Conservation (phyloP, 495 filamentous ascomycete species). For the Bryoglossum gracile region DNA sequence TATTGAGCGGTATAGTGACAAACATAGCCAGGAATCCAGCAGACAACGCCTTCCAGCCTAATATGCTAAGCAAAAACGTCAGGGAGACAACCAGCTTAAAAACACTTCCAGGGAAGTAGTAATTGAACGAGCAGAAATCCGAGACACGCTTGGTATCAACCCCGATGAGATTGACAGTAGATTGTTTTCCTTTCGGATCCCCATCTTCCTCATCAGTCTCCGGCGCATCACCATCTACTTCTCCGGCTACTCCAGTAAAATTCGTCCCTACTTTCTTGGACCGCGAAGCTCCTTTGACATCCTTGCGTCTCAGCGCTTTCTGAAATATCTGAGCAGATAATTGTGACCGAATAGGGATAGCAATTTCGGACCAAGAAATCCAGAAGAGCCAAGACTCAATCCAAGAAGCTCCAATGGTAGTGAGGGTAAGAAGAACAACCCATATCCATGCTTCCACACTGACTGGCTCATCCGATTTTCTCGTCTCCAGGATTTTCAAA, state of each 20-base stretch:
- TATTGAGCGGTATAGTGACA: slow-evolving; percentile 61
- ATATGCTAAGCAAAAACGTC: slow-evolving; percentile 55
- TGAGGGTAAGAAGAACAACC: slow-evolving; percentile 53
- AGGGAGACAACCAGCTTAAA: slow-evolving; percentile 59
- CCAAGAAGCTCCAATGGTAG: slow-evolving; percentile 48
- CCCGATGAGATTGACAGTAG: slow-evolving; percentile 71
- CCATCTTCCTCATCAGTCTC: slow-evolving; percentile 41
- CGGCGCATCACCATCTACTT: slow-evolving; percentile 10
- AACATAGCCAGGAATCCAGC: slow-evolving; percentile 59
- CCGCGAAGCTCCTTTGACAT: slow-evolving; percentile 54
- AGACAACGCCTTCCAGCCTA: slow-evolving; percentile 65
- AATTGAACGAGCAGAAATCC: slow-evolving; percentile 60
- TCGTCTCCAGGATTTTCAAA: slow-evolving; percentile 53
- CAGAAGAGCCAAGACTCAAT: slow-evolving; percentile 58
- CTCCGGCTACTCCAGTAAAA: slow-evolving; percentile 5
- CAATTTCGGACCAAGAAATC: slow-evolving; percentile 55
- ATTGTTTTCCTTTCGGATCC: slow-evolving; percentile 60
- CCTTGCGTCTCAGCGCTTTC: slow-evolving; percentile 73
- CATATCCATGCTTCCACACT: slow-evolving; percentile 55
- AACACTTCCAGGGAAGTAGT: slow-evolving; percentile 53
- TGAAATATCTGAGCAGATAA: slow-evolving; percentile 67
- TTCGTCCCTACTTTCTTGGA: slow-evolving; percentile 30
- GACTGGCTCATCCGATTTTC: slow-evolving; percentile 32
- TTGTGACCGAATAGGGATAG: slow-evolving; percentile 59
- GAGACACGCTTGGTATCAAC: slow-evolving; percentile 70